These are phyloP conservation scores for Talaromyces liani DNA, from an alignment of 495 filamentous ascomycete species.

Conservation along the genomic window DNA sequence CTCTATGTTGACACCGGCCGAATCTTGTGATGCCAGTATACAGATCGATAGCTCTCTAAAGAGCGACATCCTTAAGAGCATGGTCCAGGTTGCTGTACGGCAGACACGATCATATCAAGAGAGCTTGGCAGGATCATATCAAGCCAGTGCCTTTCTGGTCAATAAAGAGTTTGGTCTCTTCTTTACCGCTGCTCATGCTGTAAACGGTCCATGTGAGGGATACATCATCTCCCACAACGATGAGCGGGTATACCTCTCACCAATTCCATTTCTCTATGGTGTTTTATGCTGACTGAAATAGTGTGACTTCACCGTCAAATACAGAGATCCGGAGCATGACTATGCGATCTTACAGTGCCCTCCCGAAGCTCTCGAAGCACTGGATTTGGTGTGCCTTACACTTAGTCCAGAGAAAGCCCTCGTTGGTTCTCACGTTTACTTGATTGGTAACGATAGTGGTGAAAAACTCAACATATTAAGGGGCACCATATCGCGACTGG, in stretches of 20 bases:
- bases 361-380: background rate
- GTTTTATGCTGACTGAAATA: background rate
- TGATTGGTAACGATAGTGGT: constrained; percentile 7
- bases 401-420: background rate
- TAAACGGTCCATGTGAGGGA: constrained; percentile 6
- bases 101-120: constrained; percentile 5
- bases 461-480: constrained; percentile 6
- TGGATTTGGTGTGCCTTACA: constrained; percentile 4
- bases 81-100: constrained; percentile 6
- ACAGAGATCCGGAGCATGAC: constrained; percentile 6
- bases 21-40: background rate
- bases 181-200: constrained; percentile 6
- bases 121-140: constrained; percentile 3
- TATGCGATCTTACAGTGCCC: constrained; percentile 7
- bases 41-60: constrained; percentile 3
- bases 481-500: constrained; percentile 3
- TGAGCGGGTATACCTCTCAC: background rate
- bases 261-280: background rate
- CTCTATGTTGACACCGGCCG: background rate
- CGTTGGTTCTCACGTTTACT: constrained; percentile 5
- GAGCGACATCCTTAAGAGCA: constrained; percentile 5
- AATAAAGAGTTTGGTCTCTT: constrained; percentile 2
- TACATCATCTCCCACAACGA: constrained; percentile 8
- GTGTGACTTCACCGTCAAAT: constrained; percentile 8
- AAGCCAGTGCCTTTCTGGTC: constrained; percentile 7